Evolutionary conservation across 164 flowering plant species (phyloP).

Genomic region (Sedum album): DNA sequence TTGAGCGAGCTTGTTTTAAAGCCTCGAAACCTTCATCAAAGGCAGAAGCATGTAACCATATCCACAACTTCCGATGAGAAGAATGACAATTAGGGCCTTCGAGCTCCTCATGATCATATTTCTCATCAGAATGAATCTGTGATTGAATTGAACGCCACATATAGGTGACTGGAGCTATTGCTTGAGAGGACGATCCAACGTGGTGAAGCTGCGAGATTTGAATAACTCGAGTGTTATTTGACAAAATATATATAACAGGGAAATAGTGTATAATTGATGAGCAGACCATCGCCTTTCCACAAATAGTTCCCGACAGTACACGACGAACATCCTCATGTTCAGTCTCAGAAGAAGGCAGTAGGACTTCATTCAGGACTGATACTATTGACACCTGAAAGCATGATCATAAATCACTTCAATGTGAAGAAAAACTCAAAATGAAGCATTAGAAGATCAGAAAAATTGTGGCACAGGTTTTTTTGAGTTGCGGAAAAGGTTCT

Average conservation of each 20-base stretch:
- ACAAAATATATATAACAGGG: too few species aligned
- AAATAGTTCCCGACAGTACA: background rate
- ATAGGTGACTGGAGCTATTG: constrained; percentile 77
- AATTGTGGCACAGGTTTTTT: too few species aligned
- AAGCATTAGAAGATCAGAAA: background rate
- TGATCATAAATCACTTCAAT: background rate
- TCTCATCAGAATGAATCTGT: constrained; percentile 14
- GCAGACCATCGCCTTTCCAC: background rate
- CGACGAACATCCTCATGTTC: background rate
- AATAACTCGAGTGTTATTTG: too few species aligned
- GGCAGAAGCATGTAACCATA: constrained; percentile 84
- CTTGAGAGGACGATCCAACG: constrained; percentile 33
- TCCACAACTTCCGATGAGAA: constrained; percentile 60
- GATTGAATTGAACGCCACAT: constrained; percentile 66
- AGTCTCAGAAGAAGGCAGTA: background rate
- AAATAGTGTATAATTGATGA: too few species aligned
- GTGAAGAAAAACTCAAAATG: background rate
- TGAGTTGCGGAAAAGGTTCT: too few species aligned
- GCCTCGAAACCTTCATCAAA: constrained; percentile 60
- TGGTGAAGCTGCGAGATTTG: constrained; percentile 50
- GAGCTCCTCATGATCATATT: constrained; percentile 11
- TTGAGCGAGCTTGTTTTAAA: constrained; percentile 48
- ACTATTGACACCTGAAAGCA: constrained; percentile 50
- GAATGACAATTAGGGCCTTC: constrained; percentile 10
- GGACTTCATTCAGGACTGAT: constrained; percentile 24